A percentile compares a stretch with the other conserved stretches of the same genome.
Conservation (phyloP, 1,284 basidiomycete genomes). For the Apiotrichum montevideense region DNA sequence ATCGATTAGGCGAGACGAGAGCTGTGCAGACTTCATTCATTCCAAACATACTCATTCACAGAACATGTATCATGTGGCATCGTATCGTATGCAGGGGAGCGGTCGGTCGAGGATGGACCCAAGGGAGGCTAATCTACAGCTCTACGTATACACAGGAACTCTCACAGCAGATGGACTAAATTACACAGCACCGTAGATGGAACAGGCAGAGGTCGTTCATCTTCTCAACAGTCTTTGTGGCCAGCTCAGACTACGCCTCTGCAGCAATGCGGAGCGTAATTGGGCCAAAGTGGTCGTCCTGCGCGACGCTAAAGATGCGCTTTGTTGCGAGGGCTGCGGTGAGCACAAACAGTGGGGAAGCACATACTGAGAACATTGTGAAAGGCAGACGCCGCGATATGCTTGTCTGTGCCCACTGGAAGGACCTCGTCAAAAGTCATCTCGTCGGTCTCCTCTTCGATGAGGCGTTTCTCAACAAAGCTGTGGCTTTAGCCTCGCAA, state of each 20-base stretch:
- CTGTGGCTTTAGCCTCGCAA: conserved; percentile 6
- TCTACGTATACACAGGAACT: too few relatives aligned
- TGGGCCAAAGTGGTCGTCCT: conserved; percentile 15
- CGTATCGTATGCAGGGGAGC: not conserved
- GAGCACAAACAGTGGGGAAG: too few relatives aligned
- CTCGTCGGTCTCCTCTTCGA: conserved; percentile 52
- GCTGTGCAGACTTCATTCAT: too few relatives aligned
- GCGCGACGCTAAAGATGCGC: conserved; percentile 24
- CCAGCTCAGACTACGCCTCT: not conserved
- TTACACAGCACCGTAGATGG: too few relatives aligned
- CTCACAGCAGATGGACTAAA: too few relatives aligned
- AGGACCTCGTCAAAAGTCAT: conserved; percentile 55
- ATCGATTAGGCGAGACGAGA: too few relatives aligned
- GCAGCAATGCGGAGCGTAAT: conserved; percentile 23
- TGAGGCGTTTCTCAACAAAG: conserved; percentile 24
- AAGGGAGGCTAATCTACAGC: too few relatives aligned
- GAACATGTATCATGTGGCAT: not conserved
- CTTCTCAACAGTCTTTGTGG: too few relatives aligned
- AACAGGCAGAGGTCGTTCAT: too few relatives aligned
- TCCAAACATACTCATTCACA: not conserved
- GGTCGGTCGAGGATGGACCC: too few relatives aligned
- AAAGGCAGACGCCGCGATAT: conserved; percentile 33
- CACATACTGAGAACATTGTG: conserved; percentile 39
- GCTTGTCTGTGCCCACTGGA: conserved; percentile 9
- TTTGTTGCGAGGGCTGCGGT: conserved; percentile 36